Percentiles rank a stretch among this genome's conserved stretches.
phyloP scores from a whole-genome alignment of 2,329 filamentous ascomycete species.

The Xylariaceae sp. region DNA sequence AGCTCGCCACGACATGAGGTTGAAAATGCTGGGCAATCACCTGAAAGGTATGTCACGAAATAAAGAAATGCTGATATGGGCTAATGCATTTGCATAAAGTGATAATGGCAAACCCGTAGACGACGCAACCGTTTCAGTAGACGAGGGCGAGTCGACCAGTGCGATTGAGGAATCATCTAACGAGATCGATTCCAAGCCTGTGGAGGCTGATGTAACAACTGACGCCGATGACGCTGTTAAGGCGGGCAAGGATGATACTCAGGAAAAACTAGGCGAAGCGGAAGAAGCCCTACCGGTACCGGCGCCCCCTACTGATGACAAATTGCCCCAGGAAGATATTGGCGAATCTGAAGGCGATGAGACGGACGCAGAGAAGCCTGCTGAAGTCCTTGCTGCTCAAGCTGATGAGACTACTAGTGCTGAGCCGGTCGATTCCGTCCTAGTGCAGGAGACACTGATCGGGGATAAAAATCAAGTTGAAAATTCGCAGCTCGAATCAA shows the following conservation, averaged over 20 bases:
- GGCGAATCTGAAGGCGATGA: neutral
- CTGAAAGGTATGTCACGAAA: constrained; percentile 10
- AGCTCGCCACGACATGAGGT: neutral
- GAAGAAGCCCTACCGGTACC: constrained; percentile 5
- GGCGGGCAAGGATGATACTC: constrained; percentile 1
- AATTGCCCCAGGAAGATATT: neutral
- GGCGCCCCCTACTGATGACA: neutral
- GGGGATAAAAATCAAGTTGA: neutral
- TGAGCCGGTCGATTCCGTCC: neutral
- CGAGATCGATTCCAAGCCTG: neutral
- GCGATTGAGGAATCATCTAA: neutral
- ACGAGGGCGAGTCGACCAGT: constrained; percentile 2
- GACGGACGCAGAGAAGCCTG: neutral
- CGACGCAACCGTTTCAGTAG: neutral
- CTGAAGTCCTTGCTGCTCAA: neutral
- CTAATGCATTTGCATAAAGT: constrained; percentile 9
- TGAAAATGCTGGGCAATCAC: neutral
- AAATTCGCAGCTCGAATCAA: neutral
- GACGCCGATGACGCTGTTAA: constrained; percentile 2
- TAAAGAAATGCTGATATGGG: neutral
- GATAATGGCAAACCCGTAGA: constrained; percentile 1
- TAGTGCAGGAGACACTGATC: neutral
- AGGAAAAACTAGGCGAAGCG: constrained; percentile 1
- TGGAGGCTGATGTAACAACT: neutral
- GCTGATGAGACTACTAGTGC: neutral